Evolutionary conservation across 495 filamentous ascomycete genomes (phyloP), one percentile per base, ranked within the genome.

Genomic region (Annulohypoxylon nitens): DNA sequence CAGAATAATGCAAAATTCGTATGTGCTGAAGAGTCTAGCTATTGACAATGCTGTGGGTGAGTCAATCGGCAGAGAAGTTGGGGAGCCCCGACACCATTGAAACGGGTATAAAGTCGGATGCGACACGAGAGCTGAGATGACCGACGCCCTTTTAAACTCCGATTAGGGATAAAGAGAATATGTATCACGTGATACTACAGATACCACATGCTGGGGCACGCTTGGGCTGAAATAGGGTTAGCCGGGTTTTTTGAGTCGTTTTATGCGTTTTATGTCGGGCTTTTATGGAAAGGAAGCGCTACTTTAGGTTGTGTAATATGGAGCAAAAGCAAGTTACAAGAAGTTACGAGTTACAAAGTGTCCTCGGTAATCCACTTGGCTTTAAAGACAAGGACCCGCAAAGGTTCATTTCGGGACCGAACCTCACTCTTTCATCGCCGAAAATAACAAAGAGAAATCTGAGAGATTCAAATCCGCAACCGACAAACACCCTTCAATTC

Each of bases 61-160:
- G 55, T 23, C 20, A 43, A 6, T 26, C 57, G 37, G 57, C 30
- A 43, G 58, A 60, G 14, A 61, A 25, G 26, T 74, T 74, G 66
- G 67, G 72, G 67, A 60, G 63, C 25, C 63, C 72, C 67, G 72
- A 67, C 25, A 43, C 37, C 16, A 43, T 53, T 63, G 67, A 39
- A 4, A 57, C 14, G 54, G 55, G 57, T 61, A 57, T 30, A 20
- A 62, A 59, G 10, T 75, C 67, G 67, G 72, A 51, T 11, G 45
- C 67, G 72, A 64, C 9, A 37, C 20, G 51, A 60, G 20, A 39
- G 43, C 11, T 58, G 63, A 64, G 43, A 75, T 57, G 55, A 37
- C 67, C 67, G 67, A 70, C 54, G 36, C 54, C 26, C 30, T 50
- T 63, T 65, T 61, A 60, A 65, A 53, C 39, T 33, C 36, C 16